Conservation (phyloP, 108 stramenopile genomes). For the Nitzschia sp. region DNA sequence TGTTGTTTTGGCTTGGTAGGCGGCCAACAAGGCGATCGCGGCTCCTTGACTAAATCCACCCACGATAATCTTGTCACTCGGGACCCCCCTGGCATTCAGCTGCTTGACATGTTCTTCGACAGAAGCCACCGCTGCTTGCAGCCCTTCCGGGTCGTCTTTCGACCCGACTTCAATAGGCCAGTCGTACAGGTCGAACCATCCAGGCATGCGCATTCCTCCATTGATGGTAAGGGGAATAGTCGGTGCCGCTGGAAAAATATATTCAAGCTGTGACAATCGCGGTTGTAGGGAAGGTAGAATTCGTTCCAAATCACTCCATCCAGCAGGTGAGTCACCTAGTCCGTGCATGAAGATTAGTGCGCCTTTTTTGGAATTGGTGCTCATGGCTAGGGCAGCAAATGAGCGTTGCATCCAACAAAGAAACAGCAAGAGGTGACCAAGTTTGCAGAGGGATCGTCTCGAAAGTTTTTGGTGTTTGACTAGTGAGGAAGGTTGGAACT, state of each 20-base stretch:
- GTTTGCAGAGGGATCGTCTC: too few relatives aligned
- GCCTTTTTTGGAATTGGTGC: slow-evolving; percentile 16
- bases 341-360: slow-evolving; percentile 84
- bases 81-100: slow-evolving; percentile 55
- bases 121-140: slow-evolving; percentile 39
- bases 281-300: slow-evolving; percentile 54
- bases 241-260: slow-evolving; percentile 82
- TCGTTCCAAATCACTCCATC: slow-evolving; percentile 65
- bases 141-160: slow-evolving; percentile 64
- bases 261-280: slow-evolving; percentile 52
- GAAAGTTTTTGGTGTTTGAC: too few relatives aligned
- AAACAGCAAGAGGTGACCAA: too few relatives aligned
- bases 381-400: neutral
- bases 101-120: slow-evolving; percentile 50
- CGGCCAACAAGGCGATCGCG: slow-evolving; percentile 71
- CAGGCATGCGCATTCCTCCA: slow-evolving; percentile 82
- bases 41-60: slow-evolving; percentile 87
- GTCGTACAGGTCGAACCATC: slow-evolving; percentile 89
- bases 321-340: slow-evolving; percentile 72
- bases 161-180: slow-evolving; percentile 82
- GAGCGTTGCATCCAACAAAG: slow-evolving; percentile 7
- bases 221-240: slow-evolving; percentile 80
- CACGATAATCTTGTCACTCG: slow-evolving; percentile 64
- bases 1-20: slow-evolving; percentile 44
- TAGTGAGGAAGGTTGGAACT: too few relatives aligned